Evolutionary conservation across 768 basidiomycete genomes (phyloP).

Genomic region (Boletus subparvulus): DNA sequence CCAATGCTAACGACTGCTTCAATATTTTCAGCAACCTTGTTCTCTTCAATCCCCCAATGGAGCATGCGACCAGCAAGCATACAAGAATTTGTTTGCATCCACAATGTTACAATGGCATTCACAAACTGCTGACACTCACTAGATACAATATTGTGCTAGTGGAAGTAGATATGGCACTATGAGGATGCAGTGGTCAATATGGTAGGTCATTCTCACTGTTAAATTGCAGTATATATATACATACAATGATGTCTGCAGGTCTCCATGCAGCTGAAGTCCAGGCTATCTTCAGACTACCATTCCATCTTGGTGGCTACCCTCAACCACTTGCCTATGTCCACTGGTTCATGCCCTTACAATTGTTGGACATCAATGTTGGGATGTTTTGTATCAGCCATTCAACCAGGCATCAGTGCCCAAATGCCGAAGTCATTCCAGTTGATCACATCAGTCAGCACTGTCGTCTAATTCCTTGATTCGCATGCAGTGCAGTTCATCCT

Average conservation of each 20-base stretch:
- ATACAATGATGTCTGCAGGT: neutral
- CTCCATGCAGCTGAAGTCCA: conserved; percentile 25
- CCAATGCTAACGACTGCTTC: neutral
- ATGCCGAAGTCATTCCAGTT: neutral
- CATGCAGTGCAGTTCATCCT: neutral
- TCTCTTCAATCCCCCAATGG: neutral
- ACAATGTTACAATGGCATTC: neutral
- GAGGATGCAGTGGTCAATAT: neutral
- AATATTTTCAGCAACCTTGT: neutral
- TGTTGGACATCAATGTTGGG: neutral
- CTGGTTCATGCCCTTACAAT: neutral
- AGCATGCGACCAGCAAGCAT: neutral
- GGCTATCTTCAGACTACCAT: conserved; percentile 28
- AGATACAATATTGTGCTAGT: neutral
- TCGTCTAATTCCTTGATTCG: neutral
- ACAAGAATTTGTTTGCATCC: neutral
- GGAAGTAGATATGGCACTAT: neutral
- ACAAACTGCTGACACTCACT: neutral
- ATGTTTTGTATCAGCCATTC: neutral
- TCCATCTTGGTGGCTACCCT: neutral
- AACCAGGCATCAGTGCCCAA: neutral
- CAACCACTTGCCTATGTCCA: conserved; percentile 23
- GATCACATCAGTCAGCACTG: neutral
- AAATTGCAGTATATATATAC: no score
- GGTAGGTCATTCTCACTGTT: neutral